Base-by-base conservation (phyloP, 768 basidiomycete genomes). In the Trichaptum fuscoviolaceum region DNA sequence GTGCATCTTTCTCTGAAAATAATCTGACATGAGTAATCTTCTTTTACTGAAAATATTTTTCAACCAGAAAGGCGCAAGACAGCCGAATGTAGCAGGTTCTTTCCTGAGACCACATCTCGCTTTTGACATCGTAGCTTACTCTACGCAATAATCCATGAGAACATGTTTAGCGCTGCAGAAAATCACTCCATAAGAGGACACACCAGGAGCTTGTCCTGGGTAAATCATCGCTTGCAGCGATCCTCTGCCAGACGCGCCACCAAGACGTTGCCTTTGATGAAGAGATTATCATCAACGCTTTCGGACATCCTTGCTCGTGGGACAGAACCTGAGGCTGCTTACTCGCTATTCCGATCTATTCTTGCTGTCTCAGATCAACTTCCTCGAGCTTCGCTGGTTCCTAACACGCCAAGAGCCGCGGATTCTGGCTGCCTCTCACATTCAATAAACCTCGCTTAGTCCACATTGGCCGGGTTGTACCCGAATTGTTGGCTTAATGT, bases 391-490 rank as follows among this genome's bases (percentile, higher is more conserved):
- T 52, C 42, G 42, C 42, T 52, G 42, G 42, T 52, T 52, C 42
- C 42, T 52, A 52, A 52, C 42, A 20, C 20, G 42, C 42, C 42
- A 52, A 52, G 42, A 52, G 20, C 42, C 42, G 42, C 42, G 42
- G 42, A 52, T 52, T 52, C 42, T 52, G 42, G 42, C 15, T 52
- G 42, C 42, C 42, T 52, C 42, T 52, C 42, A 52, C 42, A 20
- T 52, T 52, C 42, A 52, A 52, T 52, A 20, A 52, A 52, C 42
- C 42, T 52, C 42, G 42, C 42, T 52, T 52, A 52, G 42, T 52
- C 42, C 42, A 52, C 42, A 20, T 52, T 20, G 42, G 15, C 15
- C 42, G 42, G 42, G 20, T 20, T 52, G 20, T 15, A 20, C 42
- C 42, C 42, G 42, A 52, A 52, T 20, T 15, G 20, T 15, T 52